Base-by-base conservation (phyloP, 768 basidiomycete genomes). In the Amanita brunnescens region DNA sequence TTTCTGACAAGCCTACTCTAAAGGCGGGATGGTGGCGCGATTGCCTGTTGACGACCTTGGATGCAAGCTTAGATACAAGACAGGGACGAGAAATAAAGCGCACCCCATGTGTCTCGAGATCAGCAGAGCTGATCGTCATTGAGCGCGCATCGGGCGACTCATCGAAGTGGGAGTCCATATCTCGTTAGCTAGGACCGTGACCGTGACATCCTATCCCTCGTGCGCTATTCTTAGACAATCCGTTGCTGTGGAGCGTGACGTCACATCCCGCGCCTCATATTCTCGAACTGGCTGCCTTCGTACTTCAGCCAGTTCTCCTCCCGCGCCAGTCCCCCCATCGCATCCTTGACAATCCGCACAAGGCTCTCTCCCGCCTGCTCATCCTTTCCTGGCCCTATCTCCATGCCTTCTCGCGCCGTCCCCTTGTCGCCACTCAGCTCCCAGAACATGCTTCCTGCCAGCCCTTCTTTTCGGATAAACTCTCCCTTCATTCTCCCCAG, bases 361-460 rank as follows among this genome's bases (percentile, higher is more conserved):
- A 95, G 70, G 59, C 87, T 89, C 54, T 65, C 62, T 3, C 90
- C 83, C 26, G 81, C 78, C 56, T 85, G 79, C 2, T 75, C 72
- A 23, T 85, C 85, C 65, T 92, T 92, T 2, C 88, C 89, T 1
- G 68, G 73, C 2, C 87, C 86, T 6, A 68, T 67, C 56, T 91
- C 87, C 80, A 90, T 83, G 12, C 79, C 86, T 34, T 85, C 80
- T 47, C 87, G 76, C 26, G 64, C 58, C 4, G 69, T 68, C 1
- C 80, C 80, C 64, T 91, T 91, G 68, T 97, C 95, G 2, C 90
- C 91, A 57, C 85, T 87, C 37, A 95, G 72, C 64, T 94, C 91
- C 91, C 90, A 92, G 58, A 85, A 85, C 96, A 99, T 99, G 50
- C 86, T 87, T 0, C 96, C 96, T 5, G 88, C 90, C 3, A 98